These are phyloP conservation scores for Phytophthora syringae DNA, from an alignment of 352 stramenopile genomes.

Conservation along the genomic window DNA sequence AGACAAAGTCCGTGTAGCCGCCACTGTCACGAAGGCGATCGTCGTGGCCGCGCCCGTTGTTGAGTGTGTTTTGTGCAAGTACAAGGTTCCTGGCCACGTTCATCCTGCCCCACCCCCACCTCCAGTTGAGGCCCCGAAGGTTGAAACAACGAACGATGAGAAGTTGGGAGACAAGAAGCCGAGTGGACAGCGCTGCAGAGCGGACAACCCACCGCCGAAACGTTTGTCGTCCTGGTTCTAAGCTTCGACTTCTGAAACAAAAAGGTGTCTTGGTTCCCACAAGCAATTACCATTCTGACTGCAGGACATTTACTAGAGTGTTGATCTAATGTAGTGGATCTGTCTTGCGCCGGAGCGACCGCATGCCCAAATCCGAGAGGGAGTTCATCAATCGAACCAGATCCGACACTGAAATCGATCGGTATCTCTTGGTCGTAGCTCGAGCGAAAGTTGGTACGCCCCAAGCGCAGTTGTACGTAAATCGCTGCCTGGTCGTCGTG, in stretches of 20 bases:
- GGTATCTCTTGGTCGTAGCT: conserved; percentile 6
- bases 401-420: conserved; percentile 18
- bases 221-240: conserved; percentile 67
- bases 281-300: no score
- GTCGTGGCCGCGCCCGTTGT: conserved; percentile 24
- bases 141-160: conserved; percentile 2
- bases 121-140: conserved; percentile 11
- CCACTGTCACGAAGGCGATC: conserved; percentile 7
- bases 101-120: conserved; percentile 32
- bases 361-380: conserved; percentile 1
- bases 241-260: conserved; percentile 5
- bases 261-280: no score
- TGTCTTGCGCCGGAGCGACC: conserved; percentile 7
- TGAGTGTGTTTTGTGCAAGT: conserved; percentile 64
- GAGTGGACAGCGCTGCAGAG: conserved; percentile 21
- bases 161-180: conserved; percentile 6
- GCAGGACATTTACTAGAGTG: no score
- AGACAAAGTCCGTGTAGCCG: background rate
- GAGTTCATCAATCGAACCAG: conserved; percentile 8
- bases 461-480: conserved; percentile 6
- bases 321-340: conserved; percentile 15
- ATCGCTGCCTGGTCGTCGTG: background rate
- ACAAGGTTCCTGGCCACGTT: conserved; percentile 65
- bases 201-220: conserved; percentile 35
- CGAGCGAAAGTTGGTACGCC: conserved; percentile 1